phyloP scores from a whole-genome alignment of 805 yeast species.

The Kluyveromyces wickerhamii region DNA sequence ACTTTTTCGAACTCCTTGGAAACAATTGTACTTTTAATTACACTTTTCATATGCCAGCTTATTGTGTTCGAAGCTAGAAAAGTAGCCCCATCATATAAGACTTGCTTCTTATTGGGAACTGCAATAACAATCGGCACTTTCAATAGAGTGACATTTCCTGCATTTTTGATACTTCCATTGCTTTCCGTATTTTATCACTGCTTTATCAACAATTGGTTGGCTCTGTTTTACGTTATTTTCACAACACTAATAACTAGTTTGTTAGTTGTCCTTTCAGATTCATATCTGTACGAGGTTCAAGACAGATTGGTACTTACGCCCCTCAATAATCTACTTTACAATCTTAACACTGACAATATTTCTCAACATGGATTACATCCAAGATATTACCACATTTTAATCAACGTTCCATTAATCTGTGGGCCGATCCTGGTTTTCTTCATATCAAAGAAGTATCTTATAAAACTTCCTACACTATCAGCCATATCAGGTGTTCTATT shows the following conservation, averaged over 20 bases:
- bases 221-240: conserved; percentile 24
- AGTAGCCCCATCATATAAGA: conserved; percentile 6
- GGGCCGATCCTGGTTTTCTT: conserved; percentile 65
- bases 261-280: conserved; percentile 45
- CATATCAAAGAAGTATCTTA: conserved; percentile 22
- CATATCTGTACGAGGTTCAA: conserved; percentile 32
- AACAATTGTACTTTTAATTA: conserved; percentile 37
- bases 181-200: conserved; percentile 36
- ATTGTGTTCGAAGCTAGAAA: conserved; percentile 11
- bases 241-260: conserved; percentile 33
- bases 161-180: conserved; percentile 63
- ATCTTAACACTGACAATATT: conserved; percentile 49
- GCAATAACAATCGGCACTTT: conserved; percentile 62
- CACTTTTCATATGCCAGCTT: conserved; percentile 34
- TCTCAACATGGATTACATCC: conserved; percentile 80
- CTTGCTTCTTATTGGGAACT: conserved; percentile 35
- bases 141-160: conserved; percentile 78
- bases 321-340: conserved; percentile 67
- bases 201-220: conserved; percentile 31
- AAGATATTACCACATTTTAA: conserved; percentile 58
- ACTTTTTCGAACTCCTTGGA: conserved; percentile 87
- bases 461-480: conserved; percentile 46
- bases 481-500: conserved; percentile 51
- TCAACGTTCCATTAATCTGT: conserved; percentile 70
- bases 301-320: conserved; percentile 50